Base-by-base conservation (phyloP, 2,329 filamentous ascomycete species). In the Xylariaceae sp. region DNA sequence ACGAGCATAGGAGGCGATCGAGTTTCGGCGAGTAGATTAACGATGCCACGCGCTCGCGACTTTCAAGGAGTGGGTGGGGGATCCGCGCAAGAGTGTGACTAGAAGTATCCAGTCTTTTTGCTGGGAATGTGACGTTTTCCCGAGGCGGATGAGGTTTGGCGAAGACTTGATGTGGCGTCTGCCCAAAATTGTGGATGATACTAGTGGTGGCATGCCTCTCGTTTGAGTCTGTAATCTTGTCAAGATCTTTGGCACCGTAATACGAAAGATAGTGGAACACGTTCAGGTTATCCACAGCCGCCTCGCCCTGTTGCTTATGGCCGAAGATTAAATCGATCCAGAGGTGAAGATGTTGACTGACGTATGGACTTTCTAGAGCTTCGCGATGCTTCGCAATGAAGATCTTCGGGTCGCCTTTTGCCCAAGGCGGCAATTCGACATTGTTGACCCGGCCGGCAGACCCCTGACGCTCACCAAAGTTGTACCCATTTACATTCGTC, bases 251-350 rank as follows among this genome's bases (percentile, higher is more conserved):
- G 2, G 93, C 92, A 6, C 95, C 96, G 59, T 93, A 90, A 69
- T 99, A 99, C 0, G 93, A 98, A 19, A 97, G 81, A 71, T 96
- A 91, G 63, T 98, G 93, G 75, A 97, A 99, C 20, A 99, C 92
- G 67, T 99, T 99, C 41, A 93, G 85, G 19, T 88, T 90, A 62
- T 98, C 93, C 1, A 97, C 81, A 0, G 95, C 95, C 2, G 92
- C 90, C 54, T 98, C 93, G 32, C 95, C 95, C 50, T 90, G 88
- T 73, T 99, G 96, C 74, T 98, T 97, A 73, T 82, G 89, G 0
- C 95, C 95, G 71, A 99, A 99, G 3, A 99, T 84, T 3, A 99
- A 80, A 69, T 99, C 95, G 55, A 99, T 96, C 95, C 95, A 99
- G 62, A 89, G 84, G 69, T 98, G 93, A 16, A 99, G 77, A 63